Percentiles rank a stretch among this genome's conserved stretches.
phyloP scores from a whole-genome alignment of 345 rosid species.

The Cardamine resedifolia region DNA sequence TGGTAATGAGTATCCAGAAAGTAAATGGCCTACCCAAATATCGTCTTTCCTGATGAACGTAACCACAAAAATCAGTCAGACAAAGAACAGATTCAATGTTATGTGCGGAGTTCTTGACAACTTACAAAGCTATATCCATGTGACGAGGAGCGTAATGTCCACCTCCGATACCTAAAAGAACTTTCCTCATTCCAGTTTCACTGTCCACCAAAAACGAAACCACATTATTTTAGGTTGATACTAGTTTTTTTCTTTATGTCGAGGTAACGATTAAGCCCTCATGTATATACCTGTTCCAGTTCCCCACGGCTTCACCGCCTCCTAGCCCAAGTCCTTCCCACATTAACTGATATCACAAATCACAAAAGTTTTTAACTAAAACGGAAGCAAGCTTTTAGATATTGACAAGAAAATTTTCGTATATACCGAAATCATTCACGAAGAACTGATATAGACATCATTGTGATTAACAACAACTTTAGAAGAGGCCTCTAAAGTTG shows the following conservation, averaged over 20 bases:
- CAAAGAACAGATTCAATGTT: background rate
- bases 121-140: conserved; percentile 80
- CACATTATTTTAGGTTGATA: background rate
- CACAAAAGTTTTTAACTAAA: conserved; percentile 2
- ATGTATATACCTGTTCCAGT: conserved; percentile 75
- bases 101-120: conserved; percentile 15
- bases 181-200: conserved; percentile 56
- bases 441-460: background rate
- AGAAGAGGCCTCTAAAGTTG: background rate
- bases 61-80: background rate
- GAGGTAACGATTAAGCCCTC: background rate
- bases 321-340: conserved; percentile 98
- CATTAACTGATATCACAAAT: conserved; percentile 52
- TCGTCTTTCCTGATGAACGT: conserved; percentile 58
- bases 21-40: conserved; percentile 89
- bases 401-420: background rate
- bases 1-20: conserved; percentile 80
- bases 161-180: conserved; percentile 87
- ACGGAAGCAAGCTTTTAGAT: background rate
- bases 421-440: background rate
- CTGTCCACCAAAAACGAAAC: conserved; percentile 34
- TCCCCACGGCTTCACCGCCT: conserved; percentile 66
- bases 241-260: background rate
- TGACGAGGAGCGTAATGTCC: conserved; percentile 97
- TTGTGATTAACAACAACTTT: too few species aligned